phyloP scores from a whole-genome alignment of 169 alveolate species.

The Eimeria praecox region DNA sequence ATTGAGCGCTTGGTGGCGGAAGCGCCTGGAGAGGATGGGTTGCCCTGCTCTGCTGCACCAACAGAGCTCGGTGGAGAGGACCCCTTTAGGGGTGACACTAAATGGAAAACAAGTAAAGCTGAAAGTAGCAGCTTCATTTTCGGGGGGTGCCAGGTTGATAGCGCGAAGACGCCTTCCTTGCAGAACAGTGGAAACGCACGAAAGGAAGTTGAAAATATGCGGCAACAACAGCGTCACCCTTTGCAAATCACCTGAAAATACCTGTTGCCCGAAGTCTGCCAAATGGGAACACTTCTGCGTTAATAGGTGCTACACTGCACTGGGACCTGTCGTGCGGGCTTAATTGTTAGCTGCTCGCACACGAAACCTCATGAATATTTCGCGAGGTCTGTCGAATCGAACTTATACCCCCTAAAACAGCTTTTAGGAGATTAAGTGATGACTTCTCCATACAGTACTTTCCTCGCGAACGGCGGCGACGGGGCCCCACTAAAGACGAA shows the following conservation, averaged over 20 bases:
- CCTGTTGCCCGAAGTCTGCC: neutral
- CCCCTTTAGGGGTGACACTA: neutral
- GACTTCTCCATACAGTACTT: neutral
- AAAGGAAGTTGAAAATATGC: neutral
- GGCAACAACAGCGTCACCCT: neutral
- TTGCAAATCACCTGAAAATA: neutral
- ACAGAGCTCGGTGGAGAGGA: neutral
- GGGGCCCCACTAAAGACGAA: constrained; percentile 30
- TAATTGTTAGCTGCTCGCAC: neutral
- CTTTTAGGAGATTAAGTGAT: neutral
- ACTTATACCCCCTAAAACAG: neutral
- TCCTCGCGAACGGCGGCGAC: neutral
- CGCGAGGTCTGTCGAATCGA: neutral
- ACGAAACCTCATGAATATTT: neutral
- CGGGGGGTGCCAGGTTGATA: neutral
- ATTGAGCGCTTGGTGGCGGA: constrained; percentile 4
- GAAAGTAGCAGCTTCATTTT: constrained; percentile 36
- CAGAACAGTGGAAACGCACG: neutral
- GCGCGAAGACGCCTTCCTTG: neutral
- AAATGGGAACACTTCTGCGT: neutral
- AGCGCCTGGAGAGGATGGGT: neutral
- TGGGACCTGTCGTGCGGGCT: constrained; percentile 43
- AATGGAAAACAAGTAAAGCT: neutral
- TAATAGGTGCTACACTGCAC: neutral
- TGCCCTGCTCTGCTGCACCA: neutral